A percentile compares a stretch with the other conserved stretches of the same genome.
These are phyloP conservation scores for Amphirosellinia nigrospora DNA, from an alignment of 495 filamentous ascomycete genomes.

Conservation along the genomic window DNA sequence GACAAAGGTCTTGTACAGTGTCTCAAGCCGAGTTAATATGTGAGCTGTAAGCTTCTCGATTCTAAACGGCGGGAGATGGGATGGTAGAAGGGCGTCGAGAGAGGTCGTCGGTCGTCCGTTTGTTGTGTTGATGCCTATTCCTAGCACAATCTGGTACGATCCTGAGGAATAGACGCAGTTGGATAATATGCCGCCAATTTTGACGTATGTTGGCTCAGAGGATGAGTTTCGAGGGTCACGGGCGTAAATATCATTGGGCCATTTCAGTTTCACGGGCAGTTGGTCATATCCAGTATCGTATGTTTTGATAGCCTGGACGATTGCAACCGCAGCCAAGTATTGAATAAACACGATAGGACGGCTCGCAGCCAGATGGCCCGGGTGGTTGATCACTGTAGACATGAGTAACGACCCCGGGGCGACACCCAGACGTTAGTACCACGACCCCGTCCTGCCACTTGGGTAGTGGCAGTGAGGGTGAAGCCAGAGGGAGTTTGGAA, in stretches of 20 bases:
- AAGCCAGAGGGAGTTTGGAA: constrained; percentile 79
- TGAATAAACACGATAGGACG: constrained; percentile 94
- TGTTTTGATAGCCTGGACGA: constrained; percentile 79
- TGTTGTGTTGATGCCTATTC: constrained; percentile 86
- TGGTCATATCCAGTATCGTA: constrained; percentile 74
- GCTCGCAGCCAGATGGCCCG: constrained; percentile 67
- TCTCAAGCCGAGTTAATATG: constrained; percentile 80
- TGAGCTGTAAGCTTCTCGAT: constrained; percentile 85
- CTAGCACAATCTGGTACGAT: constrained; percentile 85
- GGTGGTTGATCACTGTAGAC: constrained; percentile 84
- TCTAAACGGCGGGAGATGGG: constrained; percentile 63
- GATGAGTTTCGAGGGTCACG: constrained; percentile 68
- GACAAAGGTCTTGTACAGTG: constrained; percentile 76
- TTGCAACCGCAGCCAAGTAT: constrained; percentile 90
- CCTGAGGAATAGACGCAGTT: constrained; percentile 81
- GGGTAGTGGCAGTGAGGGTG: constrained; percentile 88
- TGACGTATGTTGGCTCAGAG: constrained; percentile 63
- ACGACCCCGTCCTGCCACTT: constrained; percentile 89
- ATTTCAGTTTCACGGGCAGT: constrained; percentile 87
- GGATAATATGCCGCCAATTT: constrained; percentile 92
- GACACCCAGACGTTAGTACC: constrained; percentile 96
- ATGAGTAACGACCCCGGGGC: constrained; percentile 85
- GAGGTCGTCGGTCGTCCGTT: constrained; percentile 89
- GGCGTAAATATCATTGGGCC: constrained; percentile 97
- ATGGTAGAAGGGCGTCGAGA: constrained; percentile 71